Evolutionary conservation across 768 basidiomycete species (phyloP), one percentile per base, ranked within the genome.

Genomic region (Kwoniella sp.): DNA sequence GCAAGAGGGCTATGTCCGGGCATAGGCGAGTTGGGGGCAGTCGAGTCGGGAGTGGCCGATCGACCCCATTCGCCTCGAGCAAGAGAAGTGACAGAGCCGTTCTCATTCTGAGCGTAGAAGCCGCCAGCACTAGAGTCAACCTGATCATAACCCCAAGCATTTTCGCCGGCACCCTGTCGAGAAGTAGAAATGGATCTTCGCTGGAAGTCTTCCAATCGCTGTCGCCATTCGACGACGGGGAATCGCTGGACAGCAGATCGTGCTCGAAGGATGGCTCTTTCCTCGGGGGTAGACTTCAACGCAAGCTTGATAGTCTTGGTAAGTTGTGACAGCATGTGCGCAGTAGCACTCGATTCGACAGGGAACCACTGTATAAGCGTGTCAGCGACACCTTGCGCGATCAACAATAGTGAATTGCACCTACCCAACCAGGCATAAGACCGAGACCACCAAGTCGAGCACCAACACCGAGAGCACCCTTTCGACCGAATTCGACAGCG

Each of bases 161-260:
- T 85, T 1, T 82, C 63, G 7, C 86, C 89, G 25, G 92, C 91
- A 1, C 86, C 22, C 27, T 81, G 79, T 55, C 93, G 88, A 74
- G 89, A 92, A 3, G 82, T 82, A 24, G 78, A 80, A 77, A 96
- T 92, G 73, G 88, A 90, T 64, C 93, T 88, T 64, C 85, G 86
- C 78, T 96, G 93, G 84, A 95, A 91, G 79, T 95, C 93, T 81
- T 96, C 93, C 84, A 88, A 90, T 53, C 90, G 87, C 78, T 95
- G 92, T 74, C 93, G 90, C 93, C 93, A 96, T 82, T 96, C 92
- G 26, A 96, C 90, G 60, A 96, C 93, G 4, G 93, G 93, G 89
- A 96, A 96, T 73, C 93, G 90, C 75, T 95, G 93, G 2, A 96
- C 85, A 19, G 92, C 93, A 17, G 93, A 95, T 47, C 93, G 87